phyloP scores from a whole-genome alignment of 495 filamentous ascomycete species.

The Clavariopsis aquatica region DNA sequence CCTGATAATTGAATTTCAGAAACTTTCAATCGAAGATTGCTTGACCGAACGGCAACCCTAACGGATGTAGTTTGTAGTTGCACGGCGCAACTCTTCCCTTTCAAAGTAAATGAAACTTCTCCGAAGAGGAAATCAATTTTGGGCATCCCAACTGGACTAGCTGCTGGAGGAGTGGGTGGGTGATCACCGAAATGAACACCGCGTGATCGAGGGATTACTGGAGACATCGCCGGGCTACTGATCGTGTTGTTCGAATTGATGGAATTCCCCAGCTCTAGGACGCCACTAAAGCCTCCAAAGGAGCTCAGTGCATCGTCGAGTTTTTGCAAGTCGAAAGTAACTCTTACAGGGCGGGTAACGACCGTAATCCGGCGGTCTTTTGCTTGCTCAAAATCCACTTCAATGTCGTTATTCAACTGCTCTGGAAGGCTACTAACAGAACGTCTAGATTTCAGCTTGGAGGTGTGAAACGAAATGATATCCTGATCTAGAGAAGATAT shows the following conservation, averaged over 20 bases:
- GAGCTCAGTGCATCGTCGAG: slow-evolving; percentile 84
- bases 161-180: slow-evolving; percentile 45
- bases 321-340: slow-evolving; percentile 75
- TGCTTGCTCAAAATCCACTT: slow-evolving; percentile 27
- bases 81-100: slow-evolving; percentile 76
- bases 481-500: slow-evolving; percentile 70
- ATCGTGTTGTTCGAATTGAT: slow-evolving; percentile 71
- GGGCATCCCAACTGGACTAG: slow-evolving; percentile 11
- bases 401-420: slow-evolving; percentile 23
- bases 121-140: slow-evolving; percentile 79
- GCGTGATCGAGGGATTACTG: slow-evolving; percentile 48
- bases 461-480: slow-evolving; percentile 59
- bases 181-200: slow-evolving; percentile 76
- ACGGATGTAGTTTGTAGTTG: slow-evolving; percentile 73
- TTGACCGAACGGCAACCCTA: slow-evolving; percentile 72
- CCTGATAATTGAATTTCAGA: slow-evolving; percentile 74
- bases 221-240: slow-evolving; percentile 39
- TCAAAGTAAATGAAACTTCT: slow-evolving; percentile 69
- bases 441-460: slow-evolving; percentile 13
- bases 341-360: slow-evolving; percentile 75
- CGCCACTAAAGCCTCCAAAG: slow-evolving; percentile 90
- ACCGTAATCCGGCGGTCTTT: slow-evolving; percentile 56
- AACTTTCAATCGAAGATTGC: slow-evolving; percentile 59
- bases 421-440: slow-evolving; percentile 22
- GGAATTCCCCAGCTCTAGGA: slow-evolving; percentile 83